These are phyloP conservation scores for Aureobasidium sp. DNA, from an alignment of 2,329 filamentous ascomycete genomes.

Conservation along the genomic window DNA sequence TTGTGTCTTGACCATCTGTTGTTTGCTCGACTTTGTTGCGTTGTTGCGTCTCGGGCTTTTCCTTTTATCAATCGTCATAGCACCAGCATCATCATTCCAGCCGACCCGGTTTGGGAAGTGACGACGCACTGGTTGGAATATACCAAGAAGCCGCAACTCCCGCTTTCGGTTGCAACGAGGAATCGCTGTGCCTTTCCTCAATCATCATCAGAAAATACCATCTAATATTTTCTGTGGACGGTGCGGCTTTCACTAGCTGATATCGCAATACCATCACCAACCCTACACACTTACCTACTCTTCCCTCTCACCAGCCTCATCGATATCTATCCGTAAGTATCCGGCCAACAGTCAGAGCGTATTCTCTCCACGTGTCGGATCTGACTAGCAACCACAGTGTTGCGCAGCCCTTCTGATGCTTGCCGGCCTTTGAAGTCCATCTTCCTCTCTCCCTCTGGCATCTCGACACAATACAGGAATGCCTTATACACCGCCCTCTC, in stretches of 20 bases:
- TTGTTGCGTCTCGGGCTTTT: constrained; percentile 9
- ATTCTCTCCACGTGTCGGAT: neutral
- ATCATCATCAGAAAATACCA: neutral
- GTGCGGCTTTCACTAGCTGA: constrained; percentile 33
- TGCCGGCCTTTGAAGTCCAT: constrained; percentile 27
- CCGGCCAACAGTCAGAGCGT: constrained; percentile 1
- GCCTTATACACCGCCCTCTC: constrained; percentile 80
- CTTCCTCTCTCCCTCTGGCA: constrained; percentile 10
- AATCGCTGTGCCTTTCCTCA: constrained; percentile 9
- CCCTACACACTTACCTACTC: constrained; percentile 15
- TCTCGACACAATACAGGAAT: constrained; percentile 45
- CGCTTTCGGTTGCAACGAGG: constrained; percentile 6
- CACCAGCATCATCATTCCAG: constrained; percentile 1
- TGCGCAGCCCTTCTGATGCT: constrained; percentile 34
- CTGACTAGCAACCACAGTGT: constrained; percentile 11
- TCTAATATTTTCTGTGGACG: neutral
- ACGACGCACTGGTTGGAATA: constrained; percentile 13
- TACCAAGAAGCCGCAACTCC: constrained; percentile 9
- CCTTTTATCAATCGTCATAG: constrained; percentile 10
- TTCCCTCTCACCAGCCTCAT: neutral
- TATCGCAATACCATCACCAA: constrained; percentile 15
- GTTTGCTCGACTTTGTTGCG: constrained; percentile 18
- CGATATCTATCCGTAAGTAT: constrained; percentile 24
- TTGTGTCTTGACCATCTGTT: constrained; percentile 3
- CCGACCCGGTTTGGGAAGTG: neutral